Percentiles rank a stretch among this genome's conserved stretches.
These are phyloP conservation scores for Nidularia sp. DNA, from an alignment of 768 basidiomycete genomes.

Conservation along the genomic window DNA sequence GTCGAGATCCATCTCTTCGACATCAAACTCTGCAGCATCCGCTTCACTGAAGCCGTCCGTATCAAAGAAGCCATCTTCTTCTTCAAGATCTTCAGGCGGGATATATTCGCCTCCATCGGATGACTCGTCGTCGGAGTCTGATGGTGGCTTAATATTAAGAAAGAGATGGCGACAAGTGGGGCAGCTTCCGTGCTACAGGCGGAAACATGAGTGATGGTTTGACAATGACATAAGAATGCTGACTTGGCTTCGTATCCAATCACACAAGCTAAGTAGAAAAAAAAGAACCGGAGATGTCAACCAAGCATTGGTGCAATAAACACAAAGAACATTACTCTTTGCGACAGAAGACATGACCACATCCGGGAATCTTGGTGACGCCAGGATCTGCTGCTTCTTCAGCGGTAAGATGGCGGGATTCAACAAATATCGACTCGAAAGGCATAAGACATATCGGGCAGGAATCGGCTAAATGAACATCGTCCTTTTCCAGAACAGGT, in stretches of 20 bases:
- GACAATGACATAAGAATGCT: constrained; percentile 7
- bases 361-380: constrained; percentile 53
- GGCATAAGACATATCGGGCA: constrained; percentile 66
- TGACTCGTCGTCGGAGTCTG: constrained; percentile 59
- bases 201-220: neutral
- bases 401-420: constrained; percentile 4
- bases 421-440: constrained; percentile 41
- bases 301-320: too few species aligned
- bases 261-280: constrained; percentile 39
- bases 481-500: constrained; percentile 33
- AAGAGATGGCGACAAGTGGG: constrained; percentile 64
- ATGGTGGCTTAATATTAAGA: constrained; percentile 44
- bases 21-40: constrained; percentile 31
- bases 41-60: constrained; percentile 36
- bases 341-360: constrained; percentile 67
- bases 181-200: constrained; percentile 61
- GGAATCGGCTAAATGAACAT: constrained; percentile 43
- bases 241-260: constrained; percentile 63
- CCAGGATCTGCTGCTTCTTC: constrained; percentile 23
- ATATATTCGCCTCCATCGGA: constrained; percentile 68
- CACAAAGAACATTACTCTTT: constrained; percentile 41
- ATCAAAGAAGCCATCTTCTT: constrained; percentile 43
- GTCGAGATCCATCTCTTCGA: constrained; percentile 29
- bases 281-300: constrained; percentile 1
- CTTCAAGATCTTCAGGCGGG: constrained; percentile 49